Evolutionary conservation across 2,329 filamentous ascomycete species (phyloP).

Genomic region (Fusarium duplospermum): DNA sequence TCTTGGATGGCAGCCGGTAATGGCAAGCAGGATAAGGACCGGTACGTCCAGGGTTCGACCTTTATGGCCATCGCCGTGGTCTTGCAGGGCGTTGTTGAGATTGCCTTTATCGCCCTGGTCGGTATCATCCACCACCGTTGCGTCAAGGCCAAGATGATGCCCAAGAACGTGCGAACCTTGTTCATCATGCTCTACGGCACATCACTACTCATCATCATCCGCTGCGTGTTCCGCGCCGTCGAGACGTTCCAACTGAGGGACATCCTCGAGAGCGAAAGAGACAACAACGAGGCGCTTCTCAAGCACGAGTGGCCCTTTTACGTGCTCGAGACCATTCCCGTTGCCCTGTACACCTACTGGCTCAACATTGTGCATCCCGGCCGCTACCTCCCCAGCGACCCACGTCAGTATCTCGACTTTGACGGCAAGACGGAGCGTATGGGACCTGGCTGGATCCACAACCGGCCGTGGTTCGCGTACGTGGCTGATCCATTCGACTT

Average conservation of each 20-base stretch:
- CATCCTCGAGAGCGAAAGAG: constrained; percentile 17
- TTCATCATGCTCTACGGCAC: constrained; percentile 45
- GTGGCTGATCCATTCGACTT: constrained; percentile 39
- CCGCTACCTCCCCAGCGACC: constrained; percentile 52
- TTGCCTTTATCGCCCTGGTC: constrained; percentile 38
- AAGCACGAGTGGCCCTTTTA: constrained; percentile 60
- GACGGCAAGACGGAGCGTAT: constrained; percentile 52
- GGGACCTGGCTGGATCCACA: constrained; percentile 43
- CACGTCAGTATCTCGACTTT: constrained; percentile 53
- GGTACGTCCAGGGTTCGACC: constrained; percentile 66
- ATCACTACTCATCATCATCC: constrained; percentile 39
- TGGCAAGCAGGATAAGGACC: constrained; percentile 60
- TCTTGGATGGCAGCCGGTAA: constrained; percentile 41
- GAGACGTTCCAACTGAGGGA: constrained; percentile 39
- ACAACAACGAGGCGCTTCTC: constrained; percentile 46
- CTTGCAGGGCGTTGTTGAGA: constrained; percentile 45
- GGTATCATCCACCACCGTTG: constrained; percentile 35
- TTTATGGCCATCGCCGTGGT: constrained; percentile 64
- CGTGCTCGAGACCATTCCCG: constrained; percentile 57
- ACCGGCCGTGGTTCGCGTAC: constrained; percentile 32
- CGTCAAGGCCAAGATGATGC: constrained; percentile 33
- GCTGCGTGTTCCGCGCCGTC: constrained; percentile 41
- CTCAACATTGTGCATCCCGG: constrained; percentile 58
- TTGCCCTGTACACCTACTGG: constrained; percentile 56
- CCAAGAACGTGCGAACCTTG: constrained; percentile 36